Base-by-base conservation (phyloP, 2,329 filamentous ascomycete species). In the Sclerotinia subarctica region DNA sequence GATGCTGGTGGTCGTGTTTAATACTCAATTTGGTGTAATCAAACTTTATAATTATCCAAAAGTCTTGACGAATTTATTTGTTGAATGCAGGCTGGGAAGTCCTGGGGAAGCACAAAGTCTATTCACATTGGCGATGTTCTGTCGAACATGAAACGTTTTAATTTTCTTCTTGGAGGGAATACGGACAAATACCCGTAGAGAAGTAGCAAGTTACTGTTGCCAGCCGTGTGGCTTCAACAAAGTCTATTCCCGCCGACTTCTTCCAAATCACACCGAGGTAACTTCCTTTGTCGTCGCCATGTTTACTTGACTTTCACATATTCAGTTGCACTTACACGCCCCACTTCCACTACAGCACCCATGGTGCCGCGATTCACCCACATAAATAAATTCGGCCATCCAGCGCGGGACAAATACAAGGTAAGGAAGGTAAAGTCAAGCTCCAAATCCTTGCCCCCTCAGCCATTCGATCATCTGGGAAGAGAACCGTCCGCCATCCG, bases 331-430 rank as follows among this genome's bases (percentile, higher is more conserved):
- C 26, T 49, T 60, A 49, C 58, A 60, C 26, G 26, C 26, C 58
- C 58, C 58, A 49, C 58, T 62, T 26, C 13, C 21, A 51, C 58
- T n/a, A 38, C 5, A 6, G 32, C 6, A 32, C 21, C 46, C 58
- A 60, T 60, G 57, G 54, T 57, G 53, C 42, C 57, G 57, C 42
- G 58, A 60, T 60, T 60, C 58, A 60, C 29, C 58, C 58, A 60
- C 58, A n/a, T n/a, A n/a, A n/a, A 60, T 49, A 35, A 35, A 32
- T 49, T 60, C 44, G 49, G 58, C 44, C 26, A 60, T 35, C 19
- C 58, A 51, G 58, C 46, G 58, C 58, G 58, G 58, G 58, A 62
- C 21, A 62, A 19, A 60, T 35, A 19, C 58, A 60, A 35, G 46
- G 58, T n/a, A 49, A 49, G 11, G n/a, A n/a, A n/a, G n/a, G n/a